Percentiles rank a stretch among this genome's conserved stretches.
phyloP scores from a whole-genome alignment of 2,329 filamentous ascomycete genomes.

The Penicillium glabrum region DNA sequence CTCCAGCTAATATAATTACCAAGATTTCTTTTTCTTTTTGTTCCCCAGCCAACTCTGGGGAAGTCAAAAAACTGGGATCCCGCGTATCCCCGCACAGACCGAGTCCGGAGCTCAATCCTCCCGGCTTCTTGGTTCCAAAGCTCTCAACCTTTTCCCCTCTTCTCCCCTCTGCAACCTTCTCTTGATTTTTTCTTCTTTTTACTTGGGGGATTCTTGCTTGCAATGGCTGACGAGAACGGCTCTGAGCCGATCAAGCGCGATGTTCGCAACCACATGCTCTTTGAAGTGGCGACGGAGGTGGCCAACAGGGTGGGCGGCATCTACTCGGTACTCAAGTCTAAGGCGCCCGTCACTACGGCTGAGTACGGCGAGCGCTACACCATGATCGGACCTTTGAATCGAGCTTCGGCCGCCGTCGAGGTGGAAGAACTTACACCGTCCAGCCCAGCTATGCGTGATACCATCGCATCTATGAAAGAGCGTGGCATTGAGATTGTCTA shows the following conservation, averaged over 20 bases:
- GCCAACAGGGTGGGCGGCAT: constrained; percentile 98
- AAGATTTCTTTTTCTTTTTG: background rate
- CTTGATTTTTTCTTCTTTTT: background rate
- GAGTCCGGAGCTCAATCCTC: constrained; percentile 18
- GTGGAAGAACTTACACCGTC: constrained; percentile 89
- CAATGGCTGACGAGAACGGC: constrained; percentile 85
- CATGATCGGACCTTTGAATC: constrained; percentile 90
- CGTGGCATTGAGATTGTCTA: constrained; percentile 89
- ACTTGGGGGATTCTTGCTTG: constrained; percentile 60
- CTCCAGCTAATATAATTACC: background rate
- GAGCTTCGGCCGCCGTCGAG: constrained; percentile 91
- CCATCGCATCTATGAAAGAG: constrained; percentile 89
- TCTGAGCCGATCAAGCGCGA: constrained; percentile 56
- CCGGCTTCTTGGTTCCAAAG: constrained; percentile 4
- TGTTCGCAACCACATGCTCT: constrained; percentile 92
- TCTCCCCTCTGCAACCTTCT: background rate
- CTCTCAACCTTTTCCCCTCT: constrained; percentile 5
- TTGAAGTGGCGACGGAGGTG: constrained; percentile 95
- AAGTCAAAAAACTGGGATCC: constrained; percentile 5
- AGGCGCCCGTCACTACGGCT: constrained; percentile 93
- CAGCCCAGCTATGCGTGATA: constrained; percentile 73
- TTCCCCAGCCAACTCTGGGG: constrained; percentile 1
- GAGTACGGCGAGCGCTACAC: constrained; percentile 99
- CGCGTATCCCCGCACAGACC: constrained; percentile 24
- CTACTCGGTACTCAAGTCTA: constrained; percentile 98